phyloP scores from a whole-genome alignment of 192 early-diverging fungal genomes.

The Chytriomyces sp. region DNA sequence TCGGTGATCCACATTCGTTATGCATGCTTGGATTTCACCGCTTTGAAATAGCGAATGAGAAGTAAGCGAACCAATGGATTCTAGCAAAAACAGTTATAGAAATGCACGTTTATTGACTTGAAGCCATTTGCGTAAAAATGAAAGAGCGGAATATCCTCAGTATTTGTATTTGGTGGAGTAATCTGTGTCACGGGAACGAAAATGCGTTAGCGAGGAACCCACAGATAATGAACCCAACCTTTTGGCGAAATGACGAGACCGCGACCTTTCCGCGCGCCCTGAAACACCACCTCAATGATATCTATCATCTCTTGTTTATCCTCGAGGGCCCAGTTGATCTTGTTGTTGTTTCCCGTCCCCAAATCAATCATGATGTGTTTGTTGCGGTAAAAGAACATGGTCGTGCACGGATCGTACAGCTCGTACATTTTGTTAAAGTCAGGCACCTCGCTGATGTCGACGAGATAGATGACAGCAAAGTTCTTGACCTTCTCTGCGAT shows the following conservation, averaged over 20 bases:
- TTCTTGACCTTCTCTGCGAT: slow-evolving; percentile 97
- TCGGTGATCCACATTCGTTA: not conserved
- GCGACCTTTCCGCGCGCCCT: slow-evolving; percentile 93
- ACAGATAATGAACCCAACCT: slow-evolving; percentile 18
- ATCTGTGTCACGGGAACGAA: slow-evolving; percentile 28
- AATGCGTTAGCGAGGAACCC: slow-evolving; percentile 40
- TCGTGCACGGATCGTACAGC: slow-evolving; percentile 96
- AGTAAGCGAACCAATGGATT: not conserved
- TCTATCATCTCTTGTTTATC: slow-evolving; percentile 97
- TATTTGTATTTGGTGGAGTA: slow-evolving; percentile 99
- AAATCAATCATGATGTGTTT: slow-evolving; percentile 99
- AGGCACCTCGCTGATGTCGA: slow-evolving; percentile 95
- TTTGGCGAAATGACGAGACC: slow-evolving; percentile 98
- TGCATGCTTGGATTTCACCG: too few species aligned
- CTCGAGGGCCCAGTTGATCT: slow-evolving; percentile 95
- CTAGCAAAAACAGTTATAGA: not conserved
- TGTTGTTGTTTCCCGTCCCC: slow-evolving; percentile 99
- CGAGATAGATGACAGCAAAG: slow-evolving; percentile 96
- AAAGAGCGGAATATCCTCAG: slow-evolving; percentile 37
- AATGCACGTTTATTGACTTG: not conserved
- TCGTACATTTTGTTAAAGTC: slow-evolving; percentile 91
- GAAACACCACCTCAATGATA: slow-evolving; percentile 70
- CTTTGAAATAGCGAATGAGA: too few species aligned
- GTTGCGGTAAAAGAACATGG: slow-evolving; percentile 91
- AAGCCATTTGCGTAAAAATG: not conserved